Evolutionary conservation across 2,329 filamentous ascomycete species (phyloP).

Genomic region (Hypoxylon sp.): DNA sequence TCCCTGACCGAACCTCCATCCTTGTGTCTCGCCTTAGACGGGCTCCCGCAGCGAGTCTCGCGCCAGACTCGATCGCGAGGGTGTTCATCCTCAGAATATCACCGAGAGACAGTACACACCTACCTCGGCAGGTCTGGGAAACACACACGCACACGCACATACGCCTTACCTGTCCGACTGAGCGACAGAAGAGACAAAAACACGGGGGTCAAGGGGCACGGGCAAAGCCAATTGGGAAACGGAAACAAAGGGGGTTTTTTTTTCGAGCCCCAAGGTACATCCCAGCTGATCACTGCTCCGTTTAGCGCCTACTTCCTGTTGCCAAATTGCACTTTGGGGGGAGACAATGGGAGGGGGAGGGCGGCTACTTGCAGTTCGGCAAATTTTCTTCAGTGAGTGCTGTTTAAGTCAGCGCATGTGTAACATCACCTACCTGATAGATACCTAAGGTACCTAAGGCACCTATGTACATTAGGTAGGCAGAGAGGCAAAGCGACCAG

Average conservation of each 20-base stretch:
- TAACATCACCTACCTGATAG: background rate
- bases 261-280: background rate
- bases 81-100: conserved; percentile 18
- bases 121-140: conserved; percentile 22
- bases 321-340: conserved; percentile 18
- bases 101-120: conserved; percentile 35
- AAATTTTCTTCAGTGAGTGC: conserved; percentile 35
- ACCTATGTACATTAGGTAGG: background rate
- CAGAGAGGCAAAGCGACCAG: too few relatives aligned
- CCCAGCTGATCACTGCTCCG: conserved; percentile 40
- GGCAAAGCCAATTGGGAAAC: conserved; percentile 17
- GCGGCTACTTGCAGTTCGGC: conserved; percentile 41
- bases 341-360: conserved; percentile 11
- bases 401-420: conserved; percentile 19
- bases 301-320: conserved; percentile 22
- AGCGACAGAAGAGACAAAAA: conserved; percentile 2
- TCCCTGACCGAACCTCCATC: conserved; percentile 13
- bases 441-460: conserved; percentile 1
- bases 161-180: conserved; percentile 22
- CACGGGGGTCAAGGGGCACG: too few relatives aligned
- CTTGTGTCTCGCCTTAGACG: conserved; percentile 27
- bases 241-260: too few relatives aligned
- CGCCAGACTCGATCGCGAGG: conserved; percentile 7
- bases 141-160: conserved; percentile 10
- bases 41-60: conserved; percentile 30